Conservation (phyloP, 495 filamentous ascomycete genomes). For the Bryoglossum gracile region DNA sequence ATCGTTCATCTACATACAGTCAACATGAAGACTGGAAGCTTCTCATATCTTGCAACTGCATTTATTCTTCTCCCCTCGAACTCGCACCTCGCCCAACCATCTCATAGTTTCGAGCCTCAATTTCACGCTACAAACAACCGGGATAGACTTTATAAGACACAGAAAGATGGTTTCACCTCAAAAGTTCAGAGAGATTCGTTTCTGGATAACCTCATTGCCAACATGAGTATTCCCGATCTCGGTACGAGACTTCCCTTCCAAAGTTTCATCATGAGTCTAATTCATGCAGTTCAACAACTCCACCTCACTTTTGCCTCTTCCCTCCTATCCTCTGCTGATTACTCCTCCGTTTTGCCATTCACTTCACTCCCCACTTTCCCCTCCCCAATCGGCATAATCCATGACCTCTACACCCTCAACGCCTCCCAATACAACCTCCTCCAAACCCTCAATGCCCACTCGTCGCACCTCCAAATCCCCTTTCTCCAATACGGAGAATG, state of each 20-base stretch:
- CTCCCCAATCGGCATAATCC: constrained; percentile 7
- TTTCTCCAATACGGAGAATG: constrained; percentile 35
- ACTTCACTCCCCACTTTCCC: constrained; percentile 1
- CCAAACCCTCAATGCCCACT: constrained; percentile 29
- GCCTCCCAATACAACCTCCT: constrained; percentile 33
- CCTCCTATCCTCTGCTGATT: too few species aligned
- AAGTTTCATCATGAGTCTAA: too few species aligned
- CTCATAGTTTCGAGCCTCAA: too few species aligned
- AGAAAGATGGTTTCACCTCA: too few species aligned
- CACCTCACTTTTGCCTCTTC: constrained; percentile 5
- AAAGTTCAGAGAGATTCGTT: background rate
- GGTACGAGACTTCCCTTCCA: background rate
- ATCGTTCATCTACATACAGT: too few species aligned
- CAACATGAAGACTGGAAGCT: too few species aligned
- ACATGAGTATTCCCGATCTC: constrained; percentile 8
- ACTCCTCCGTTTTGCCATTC: too few species aligned
- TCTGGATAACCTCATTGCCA: constrained; percentile 2
- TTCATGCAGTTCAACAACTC: constrained; percentile 23
- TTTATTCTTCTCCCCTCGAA: too few species aligned
- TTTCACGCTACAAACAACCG: too few species aligned
- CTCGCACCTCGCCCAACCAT: too few species aligned
- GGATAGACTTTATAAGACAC: too few species aligned
- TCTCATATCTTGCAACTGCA: too few species aligned
- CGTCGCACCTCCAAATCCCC: constrained; percentile 29
- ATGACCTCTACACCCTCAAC: constrained; percentile 29